A percentile compares a stretch with the other conserved stretches of the same genome.
Evolutionary conservation across 208 protist species (phyloP).

Genomic region (Tetramitus jugosus): DNA sequence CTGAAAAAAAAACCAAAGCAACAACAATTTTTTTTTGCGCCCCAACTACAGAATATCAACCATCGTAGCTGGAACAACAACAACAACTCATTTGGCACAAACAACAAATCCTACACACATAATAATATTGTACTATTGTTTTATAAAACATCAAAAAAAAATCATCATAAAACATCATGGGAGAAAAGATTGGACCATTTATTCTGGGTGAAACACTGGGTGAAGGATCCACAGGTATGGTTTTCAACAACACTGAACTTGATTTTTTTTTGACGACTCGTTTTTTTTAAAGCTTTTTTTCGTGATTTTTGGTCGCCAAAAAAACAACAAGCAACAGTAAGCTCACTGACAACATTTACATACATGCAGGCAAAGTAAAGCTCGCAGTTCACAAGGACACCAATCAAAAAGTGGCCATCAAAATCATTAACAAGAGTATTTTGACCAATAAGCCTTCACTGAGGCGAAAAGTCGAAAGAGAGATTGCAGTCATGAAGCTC

Average conservation of each 20-base stretch:
- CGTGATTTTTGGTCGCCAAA: background rate
- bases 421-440: conserved; percentile 28
- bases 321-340: background rate
- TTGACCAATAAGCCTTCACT: conserved; percentile 19
- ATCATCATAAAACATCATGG: background rate
- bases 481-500: conserved; percentile 30
- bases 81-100: no score
- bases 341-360: background rate
- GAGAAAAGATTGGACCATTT: conserved; percentile 25
- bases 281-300: no score
- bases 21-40: no score
- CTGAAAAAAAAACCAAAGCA: no score
- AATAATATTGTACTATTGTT: no score
- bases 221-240: conserved; percentile 23
- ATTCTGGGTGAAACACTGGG: conserved; percentile 26
- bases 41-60: no score
- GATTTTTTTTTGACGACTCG: conserved; percentile 1
- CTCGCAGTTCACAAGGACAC: conserved; percentile 25
- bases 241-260: conserved; percentile 12
- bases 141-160: no score
- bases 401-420: conserved; percentile 23
- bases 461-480: conserved; percentile 22
- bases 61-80: no score
- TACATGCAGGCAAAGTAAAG: conserved; percentile 27
- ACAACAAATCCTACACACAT: no score